phyloP scores from a whole-genome alignment of 2,329 filamentous ascomycete genomes.

The Penicillium sclerotigenum region DNA sequence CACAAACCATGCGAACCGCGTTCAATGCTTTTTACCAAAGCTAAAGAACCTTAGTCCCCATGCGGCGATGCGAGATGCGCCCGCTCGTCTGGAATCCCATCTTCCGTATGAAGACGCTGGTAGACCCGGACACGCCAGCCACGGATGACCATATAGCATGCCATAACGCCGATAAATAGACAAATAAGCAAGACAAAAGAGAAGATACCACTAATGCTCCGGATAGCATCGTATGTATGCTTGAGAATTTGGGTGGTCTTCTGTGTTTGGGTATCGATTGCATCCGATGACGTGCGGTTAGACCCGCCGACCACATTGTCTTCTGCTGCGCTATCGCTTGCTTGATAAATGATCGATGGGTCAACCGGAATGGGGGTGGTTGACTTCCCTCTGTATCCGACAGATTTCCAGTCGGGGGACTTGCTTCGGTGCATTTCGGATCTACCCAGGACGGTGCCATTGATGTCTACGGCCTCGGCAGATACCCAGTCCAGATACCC shows the following conservation, averaged over 20 bases:
- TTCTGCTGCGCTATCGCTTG: neutral
- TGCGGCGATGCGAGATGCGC: conserved; percentile 10
- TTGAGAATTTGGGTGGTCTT: conserved; percentile 18
- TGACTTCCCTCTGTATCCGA: conserved; percentile 17
- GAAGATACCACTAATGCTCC: conserved; percentile 20
- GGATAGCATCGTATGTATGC: conserved; percentile 17
- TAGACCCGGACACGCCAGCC: conserved; percentile 26
- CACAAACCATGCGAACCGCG: conserved; percentile 6
- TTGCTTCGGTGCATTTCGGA: conserved; percentile 19
- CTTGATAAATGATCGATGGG: conserved; percentile 8
- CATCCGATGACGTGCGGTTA: neutral
- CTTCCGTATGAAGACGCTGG: conserved; percentile 15
- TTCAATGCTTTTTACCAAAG: neutral
- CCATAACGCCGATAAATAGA: conserved; percentile 16
- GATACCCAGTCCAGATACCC: conserved; percentile 25
- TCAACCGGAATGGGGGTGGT: conserved; percentile 14
- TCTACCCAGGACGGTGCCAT: conserved; percentile 17
- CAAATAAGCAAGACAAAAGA: conserved; percentile 18
- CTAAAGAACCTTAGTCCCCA: conserved; percentile 8
- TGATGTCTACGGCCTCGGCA: conserved; percentile 17
- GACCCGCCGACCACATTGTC: neutral
- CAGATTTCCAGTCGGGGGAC: conserved; percentile 16
- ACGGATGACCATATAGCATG: conserved; percentile 18
- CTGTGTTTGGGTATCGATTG: conserved; percentile 13
- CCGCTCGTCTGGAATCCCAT: conserved; percentile 13